Conservation (phyloP, 306 rosid genomes). For the Glycine tomentella region DNA sequence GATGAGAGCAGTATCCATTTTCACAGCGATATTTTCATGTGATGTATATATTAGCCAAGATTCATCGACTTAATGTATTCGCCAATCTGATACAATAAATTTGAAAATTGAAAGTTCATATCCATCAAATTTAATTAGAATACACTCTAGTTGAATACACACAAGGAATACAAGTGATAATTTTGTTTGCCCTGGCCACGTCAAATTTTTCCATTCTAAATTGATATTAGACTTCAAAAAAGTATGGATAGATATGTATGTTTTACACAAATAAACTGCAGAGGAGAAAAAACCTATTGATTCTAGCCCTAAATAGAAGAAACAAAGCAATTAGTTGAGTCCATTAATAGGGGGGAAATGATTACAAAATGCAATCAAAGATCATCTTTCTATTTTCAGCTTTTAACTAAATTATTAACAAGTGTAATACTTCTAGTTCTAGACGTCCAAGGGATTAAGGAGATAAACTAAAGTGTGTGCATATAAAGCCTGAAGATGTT, state of each 20-base stretch:
- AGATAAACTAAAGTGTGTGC: background rate
- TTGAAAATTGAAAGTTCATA: background rate
- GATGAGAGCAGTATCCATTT: background rate
- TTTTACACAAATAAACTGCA: background rate
- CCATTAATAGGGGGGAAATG: background rate
- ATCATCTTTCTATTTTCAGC: slow-evolving; percentile 5
- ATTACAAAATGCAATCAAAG: background rate
- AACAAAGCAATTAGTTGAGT: background rate
- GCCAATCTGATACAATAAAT: background rate
- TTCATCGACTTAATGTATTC: background rate
- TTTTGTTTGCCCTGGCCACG: background rate
- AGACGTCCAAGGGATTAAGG: background rate
- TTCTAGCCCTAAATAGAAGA: slow-evolving; percentile 1
- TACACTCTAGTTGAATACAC: background rate
- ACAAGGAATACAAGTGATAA: background rate
- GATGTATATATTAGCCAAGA: background rate
- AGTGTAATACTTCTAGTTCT: background rate
- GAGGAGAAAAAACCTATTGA: background rate
- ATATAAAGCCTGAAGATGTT: background rate
- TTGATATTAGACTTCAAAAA: too few species aligned
- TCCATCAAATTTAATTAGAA: background rate
- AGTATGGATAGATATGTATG: too few species aligned
- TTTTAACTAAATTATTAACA: background rate
- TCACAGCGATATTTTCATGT: background rate
- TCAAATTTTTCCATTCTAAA: background rate